Conservation (phyloP, 2,329 filamentous ascomycete genomes). For the Hymenoscyphus occultus region DNA sequence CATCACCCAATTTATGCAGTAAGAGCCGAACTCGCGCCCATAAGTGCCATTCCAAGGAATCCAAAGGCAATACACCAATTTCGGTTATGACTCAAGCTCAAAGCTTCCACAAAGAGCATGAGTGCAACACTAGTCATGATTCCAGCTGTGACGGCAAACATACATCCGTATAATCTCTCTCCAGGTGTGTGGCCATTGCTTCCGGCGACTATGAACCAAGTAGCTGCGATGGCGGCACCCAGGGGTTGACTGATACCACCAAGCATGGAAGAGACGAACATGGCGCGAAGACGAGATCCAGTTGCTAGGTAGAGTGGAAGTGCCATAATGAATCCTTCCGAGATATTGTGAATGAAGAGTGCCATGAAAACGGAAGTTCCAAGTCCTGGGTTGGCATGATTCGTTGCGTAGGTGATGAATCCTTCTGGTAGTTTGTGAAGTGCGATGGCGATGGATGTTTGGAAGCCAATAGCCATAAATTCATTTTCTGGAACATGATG, state of each 20-base stretch:
- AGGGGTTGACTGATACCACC: conserved; percentile 85
- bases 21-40: conserved; percentile 81
- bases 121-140: conserved; percentile 95
- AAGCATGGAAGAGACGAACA: conserved; percentile 77
- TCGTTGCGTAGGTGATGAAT: conserved; percentile 91
- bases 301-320: conserved; percentile 90
- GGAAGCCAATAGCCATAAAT: conserved; percentile 90
- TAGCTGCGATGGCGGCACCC: conserved; percentile 76
- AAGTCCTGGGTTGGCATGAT: conserved; percentile 86
- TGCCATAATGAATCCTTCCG: conserved; percentile 92
- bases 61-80: conserved; percentile 76
- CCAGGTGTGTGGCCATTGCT: conserved; percentile 49
- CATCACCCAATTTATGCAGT: conserved; percentile 49
- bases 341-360: conserved; percentile 96
- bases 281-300: conserved; percentile 73
- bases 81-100: conserved; percentile 77
- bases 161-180: conserved; percentile 65
- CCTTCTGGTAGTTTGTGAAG: conserved; percentile 91
- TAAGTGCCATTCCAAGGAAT: conserved; percentile 80
- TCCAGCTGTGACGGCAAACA: conserved; percentile 87
- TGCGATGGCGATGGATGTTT: conserved; percentile 92
- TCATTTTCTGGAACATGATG: conserved; percentile 59
- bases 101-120: conserved; percentile 81
- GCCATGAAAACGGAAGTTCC: conserved; percentile 93
- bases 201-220: conserved; percentile 77